phyloP scores from a whole-genome alignment of 1,284 basidiomycete genomes.

The Microbotryum silenes-acaulis region DNA sequence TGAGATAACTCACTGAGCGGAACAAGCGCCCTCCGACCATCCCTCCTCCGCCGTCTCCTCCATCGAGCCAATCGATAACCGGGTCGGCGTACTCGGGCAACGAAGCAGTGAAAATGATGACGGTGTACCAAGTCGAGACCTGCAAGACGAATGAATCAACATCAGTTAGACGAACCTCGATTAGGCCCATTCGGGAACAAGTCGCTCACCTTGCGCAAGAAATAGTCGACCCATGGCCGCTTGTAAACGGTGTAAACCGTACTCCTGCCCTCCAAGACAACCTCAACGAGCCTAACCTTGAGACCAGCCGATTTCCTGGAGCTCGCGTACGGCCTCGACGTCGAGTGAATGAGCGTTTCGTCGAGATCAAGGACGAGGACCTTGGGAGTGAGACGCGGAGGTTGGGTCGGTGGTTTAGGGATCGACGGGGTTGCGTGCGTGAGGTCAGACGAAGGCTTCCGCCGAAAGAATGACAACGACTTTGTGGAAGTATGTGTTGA shows the following conservation, averaged over 20 bases:
- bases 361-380: slow-evolving; percentile 93
- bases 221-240: slow-evolving; percentile 91
- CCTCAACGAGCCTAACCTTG: slow-evolving; percentile 86
- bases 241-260: slow-evolving; percentile 99
- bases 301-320: slow-evolving; percentile 28
- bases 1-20: slow-evolving; percentile 60
- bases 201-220: slow-evolving; percentile 72
- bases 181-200: not conserved
- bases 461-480: not conserved
- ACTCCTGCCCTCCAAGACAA: slow-evolving; percentile 76
- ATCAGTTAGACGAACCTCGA: not conserved
- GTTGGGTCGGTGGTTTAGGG: slow-evolving; percentile 4
- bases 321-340: slow-evolving; percentile 42
- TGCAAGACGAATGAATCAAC: slow-evolving; percentile 38
- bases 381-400: slow-evolving; percentile 51
- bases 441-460: slow-evolving; percentile 3
- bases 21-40: slow-evolving; percentile 83
- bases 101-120: slow-evolving; percentile 97
- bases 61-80: slow-evolving; percentile 98
- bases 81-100: slow-evolving; percentile 99
- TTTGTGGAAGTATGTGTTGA: not conserved
- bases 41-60: slow-evolving; percentile 59
- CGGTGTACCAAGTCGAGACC: slow-evolving; percentile 97
- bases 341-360: slow-evolving; percentile 97
- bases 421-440: not conserved